Evolutionary conservation across 164 flowering plant genomes (phyloP).

Genomic region (Buxus sempervirens): DNA sequence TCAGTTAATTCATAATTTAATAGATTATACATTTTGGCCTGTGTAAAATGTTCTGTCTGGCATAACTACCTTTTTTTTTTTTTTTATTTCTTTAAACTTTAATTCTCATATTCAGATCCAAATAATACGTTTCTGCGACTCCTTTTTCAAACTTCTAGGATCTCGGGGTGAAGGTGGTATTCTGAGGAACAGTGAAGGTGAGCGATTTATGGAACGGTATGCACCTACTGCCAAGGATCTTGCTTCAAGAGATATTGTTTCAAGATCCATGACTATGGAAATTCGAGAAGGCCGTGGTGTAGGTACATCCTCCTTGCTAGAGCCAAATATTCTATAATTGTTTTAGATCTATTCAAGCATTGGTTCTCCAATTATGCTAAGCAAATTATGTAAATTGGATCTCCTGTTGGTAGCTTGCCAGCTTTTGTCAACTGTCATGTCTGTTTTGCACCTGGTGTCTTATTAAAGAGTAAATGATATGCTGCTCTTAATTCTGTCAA

Average conservation of each 20-base stretch:
- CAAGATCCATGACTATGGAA: constrained; percentile 98
- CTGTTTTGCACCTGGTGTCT: neutral
- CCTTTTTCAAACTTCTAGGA: constrained; percentile 41
- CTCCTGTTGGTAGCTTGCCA: neutral
- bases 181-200: constrained; percentile 98
- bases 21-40: neutral
- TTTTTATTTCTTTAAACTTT: neutral
- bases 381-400: neutral
- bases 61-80: neutral
- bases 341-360: neutral
- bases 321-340: neutral
- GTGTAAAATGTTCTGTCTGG: neutral
- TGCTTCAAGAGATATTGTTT: constrained; percentile 99
- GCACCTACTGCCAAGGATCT: constrained; percentile 99
- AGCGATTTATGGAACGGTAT: constrained; percentile 98
- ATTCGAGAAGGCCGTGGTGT: constrained; percentile 99
- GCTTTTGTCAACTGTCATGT: too few relatives aligned
- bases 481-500: neutral
- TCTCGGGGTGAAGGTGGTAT: constrained; percentile 99
- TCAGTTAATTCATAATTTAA: neutral
- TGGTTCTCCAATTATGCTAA: neutral
- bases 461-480: too few relatives aligned
- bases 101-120: neutral
- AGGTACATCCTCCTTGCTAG: constrained; percentile 45
- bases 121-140: neutral